phyloP scores from a whole-genome alignment of 805 yeast species.

The Kodamaea fukazawae region DNA sequence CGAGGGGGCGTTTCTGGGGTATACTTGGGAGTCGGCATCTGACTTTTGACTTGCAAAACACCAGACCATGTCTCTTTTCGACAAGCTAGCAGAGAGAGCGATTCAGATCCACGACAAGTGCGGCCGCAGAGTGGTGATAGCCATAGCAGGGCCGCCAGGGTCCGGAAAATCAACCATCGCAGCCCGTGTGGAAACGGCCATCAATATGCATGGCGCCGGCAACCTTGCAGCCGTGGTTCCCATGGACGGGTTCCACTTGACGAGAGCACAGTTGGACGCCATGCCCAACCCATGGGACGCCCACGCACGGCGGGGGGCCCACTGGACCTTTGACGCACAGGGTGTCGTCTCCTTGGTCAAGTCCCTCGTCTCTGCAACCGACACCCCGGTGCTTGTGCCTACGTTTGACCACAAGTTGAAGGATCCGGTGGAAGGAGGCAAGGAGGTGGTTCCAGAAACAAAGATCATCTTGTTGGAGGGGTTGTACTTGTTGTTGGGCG shows the following conservation, averaged over 20 bases:
- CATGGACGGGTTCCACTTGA: slow-evolving; percentile 38
- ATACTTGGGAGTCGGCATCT: too few species aligned
- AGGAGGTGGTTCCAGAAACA: slow-evolving; percentile 43
- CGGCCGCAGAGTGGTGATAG: slow-evolving; percentile 48
- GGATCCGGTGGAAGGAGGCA: slow-evolving; percentile 65
- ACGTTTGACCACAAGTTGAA: slow-evolving; percentile 72
- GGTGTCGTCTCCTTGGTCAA: too few species aligned
- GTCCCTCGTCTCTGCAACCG: too few species aligned
- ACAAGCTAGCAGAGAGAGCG: slow-evolving; percentile 26
- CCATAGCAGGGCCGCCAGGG: slow-evolving; percentile 77
- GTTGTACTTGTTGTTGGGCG: slow-evolving; percentile 59
- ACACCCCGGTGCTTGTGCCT: slow-evolving; percentile 55
- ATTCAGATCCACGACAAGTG: slow-evolving; percentile 15
- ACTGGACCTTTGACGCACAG: slow-evolving; percentile 72
- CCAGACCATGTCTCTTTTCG: not conserved
- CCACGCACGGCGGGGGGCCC: slow-evolving; percentile 69
- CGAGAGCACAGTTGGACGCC: slow-evolving; percentile 24
- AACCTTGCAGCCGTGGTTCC: slow-evolving; percentile 22
- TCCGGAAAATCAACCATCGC: slow-evolving; percentile 78
- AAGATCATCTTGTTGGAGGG: slow-evolving; percentile 74
- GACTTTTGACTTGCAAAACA: too few species aligned
- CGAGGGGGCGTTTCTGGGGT: too few species aligned
- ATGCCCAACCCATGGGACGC: slow-evolving; percentile 58
- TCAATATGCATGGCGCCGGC: slow-evolving; percentile 14
- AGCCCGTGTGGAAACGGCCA: slow-evolving; percentile 36